These are phyloP conservation scores for Sporothrix brasiliensis DNA, from an alignment of 2,329 filamentous ascomycete species.

Conservation along the genomic window DNA sequence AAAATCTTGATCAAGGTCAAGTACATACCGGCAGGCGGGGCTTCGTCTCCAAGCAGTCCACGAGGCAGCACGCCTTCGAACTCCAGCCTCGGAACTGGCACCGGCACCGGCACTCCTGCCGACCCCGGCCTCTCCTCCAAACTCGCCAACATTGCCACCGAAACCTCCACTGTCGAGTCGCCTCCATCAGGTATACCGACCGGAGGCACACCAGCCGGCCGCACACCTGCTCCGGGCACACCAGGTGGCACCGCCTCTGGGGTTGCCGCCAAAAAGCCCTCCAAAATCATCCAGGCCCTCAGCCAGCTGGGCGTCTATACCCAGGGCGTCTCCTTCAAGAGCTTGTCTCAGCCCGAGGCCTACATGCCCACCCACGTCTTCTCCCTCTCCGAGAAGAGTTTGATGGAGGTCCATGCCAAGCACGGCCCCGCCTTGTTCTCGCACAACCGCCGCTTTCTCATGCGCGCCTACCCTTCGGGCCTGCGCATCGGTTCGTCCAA, in stretches of 20 bases:
- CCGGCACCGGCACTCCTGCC: background rate
- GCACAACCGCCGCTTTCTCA: slow-evolving; percentile 80
- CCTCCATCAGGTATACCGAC: slow-evolving; percentile 38
- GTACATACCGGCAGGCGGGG: slow-evolving; percentile 54
- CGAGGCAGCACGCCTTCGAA: slow-evolving; percentile 20
- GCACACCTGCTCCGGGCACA: background rate
- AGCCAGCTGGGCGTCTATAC: slow-evolving; percentile 81
- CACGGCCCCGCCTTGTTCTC: slow-evolving; percentile 63
- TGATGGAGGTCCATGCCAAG: slow-evolving; percentile 63
- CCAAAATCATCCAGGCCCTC: slow-evolving; percentile 72
- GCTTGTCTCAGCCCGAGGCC: slow-evolving; percentile 71
- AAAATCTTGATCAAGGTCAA: slow-evolving; percentile 89
- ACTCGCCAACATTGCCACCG: slow-evolving; percentile 27
- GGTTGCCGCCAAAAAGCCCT: slow-evolving; percentile 53
- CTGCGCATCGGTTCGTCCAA: slow-evolving; percentile 83
- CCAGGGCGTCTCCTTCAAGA: slow-evolving; percentile 78
- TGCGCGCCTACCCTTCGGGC: slow-evolving; percentile 87
- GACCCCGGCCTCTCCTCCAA: slow-evolving; percentile 19
- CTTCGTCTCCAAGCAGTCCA: slow-evolving; percentile 32
- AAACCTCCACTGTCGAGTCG: slow-evolving; percentile 4
- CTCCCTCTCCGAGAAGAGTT: slow-evolving; percentile 63
- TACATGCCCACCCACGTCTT: slow-evolving; percentile 70
- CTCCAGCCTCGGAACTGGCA: background rate
- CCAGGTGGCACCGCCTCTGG: background rate
- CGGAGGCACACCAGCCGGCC: background rate